A percentile compares a stretch with the other conserved stretches of the same genome.
These are phyloP conservation scores for Blastobotrys americana DNA, from an alignment of 805 yeast species.

Conservation along the genomic window DNA sequence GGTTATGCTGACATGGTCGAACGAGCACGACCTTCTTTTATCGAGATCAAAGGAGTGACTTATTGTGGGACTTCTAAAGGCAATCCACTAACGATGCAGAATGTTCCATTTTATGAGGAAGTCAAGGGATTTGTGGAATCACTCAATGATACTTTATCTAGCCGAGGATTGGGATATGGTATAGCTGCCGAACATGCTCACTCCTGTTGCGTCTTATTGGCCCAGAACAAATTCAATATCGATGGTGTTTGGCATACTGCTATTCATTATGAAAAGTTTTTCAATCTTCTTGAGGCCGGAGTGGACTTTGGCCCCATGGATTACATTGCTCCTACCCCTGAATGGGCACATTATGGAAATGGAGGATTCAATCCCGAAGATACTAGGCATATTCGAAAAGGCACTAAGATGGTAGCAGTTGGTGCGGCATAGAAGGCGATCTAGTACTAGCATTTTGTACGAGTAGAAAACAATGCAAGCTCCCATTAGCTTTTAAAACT, in stretches of 20 bases:
- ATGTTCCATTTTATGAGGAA: slow-evolving; percentile 90
- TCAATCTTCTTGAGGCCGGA: slow-evolving; percentile 61
- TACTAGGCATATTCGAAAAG: slow-evolving; percentile 56
- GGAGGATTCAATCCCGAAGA: slow-evolving; percentile 92
- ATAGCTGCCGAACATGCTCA: slow-evolving; percentile 95
- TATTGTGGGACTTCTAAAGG: slow-evolving; percentile 92
- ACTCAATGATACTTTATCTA: slow-evolving; percentile 52
- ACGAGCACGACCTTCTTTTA: slow-evolving; percentile 74
- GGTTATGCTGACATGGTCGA: slow-evolving; percentile 85
- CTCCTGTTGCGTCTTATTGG: slow-evolving; percentile 84
- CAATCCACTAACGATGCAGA: slow-evolving; percentile 88
- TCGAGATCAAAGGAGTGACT: slow-evolving; percentile 92
- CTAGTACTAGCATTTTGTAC: too few relatives aligned
- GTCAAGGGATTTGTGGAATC: slow-evolving; percentile 66
- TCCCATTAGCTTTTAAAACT: too few relatives aligned
- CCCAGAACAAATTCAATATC: slow-evolving; percentile 62
- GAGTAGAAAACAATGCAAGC: too few relatives aligned
- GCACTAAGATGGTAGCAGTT: slow-evolving; percentile 22
- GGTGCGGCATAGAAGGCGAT: too few relatives aligned
- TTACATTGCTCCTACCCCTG: slow-evolving; percentile 73
- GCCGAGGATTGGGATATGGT: slow-evolving; percentile 65
- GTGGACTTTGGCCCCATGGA: slow-evolving; percentile 68
- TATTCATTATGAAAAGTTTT: slow-evolving; percentile 72
- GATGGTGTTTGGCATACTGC: slow-evolving; percentile 81
- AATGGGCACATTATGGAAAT: slow-evolving; percentile 86